Conservation (phyloP, 352 stramenopile genomes). For the Phytophthora melonis region DNA sequence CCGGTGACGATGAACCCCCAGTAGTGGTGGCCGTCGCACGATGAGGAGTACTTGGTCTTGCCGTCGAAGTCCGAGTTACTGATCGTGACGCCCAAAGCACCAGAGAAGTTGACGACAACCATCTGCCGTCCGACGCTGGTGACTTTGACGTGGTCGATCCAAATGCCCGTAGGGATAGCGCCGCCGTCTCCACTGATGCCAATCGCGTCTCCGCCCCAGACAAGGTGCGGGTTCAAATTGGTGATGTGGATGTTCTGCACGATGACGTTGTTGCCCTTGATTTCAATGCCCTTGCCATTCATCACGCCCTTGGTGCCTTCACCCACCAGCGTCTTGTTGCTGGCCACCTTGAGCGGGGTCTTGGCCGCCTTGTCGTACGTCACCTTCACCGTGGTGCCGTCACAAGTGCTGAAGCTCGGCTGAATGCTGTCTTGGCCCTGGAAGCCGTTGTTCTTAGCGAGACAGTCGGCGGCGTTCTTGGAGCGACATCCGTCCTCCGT, state of each 20-base stretch:
- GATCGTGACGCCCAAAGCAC: constrained; percentile 28
- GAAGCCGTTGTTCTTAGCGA: constrained; percentile 51
- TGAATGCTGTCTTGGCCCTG: constrained; percentile 48
- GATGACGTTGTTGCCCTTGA: constrained; percentile 44
- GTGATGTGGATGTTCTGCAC: constrained; percentile 53
- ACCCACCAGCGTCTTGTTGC: constrained; percentile 42
- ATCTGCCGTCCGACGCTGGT: constrained; percentile 37
- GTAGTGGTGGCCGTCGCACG: constrained; percentile 22
- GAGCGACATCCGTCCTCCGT: constrained; percentile 32
- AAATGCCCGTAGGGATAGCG: constrained; percentile 22
- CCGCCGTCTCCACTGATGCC: constrained; percentile 18
- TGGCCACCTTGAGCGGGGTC: constrained; percentile 20
- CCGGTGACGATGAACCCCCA: constrained; percentile 42
- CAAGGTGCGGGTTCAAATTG: constrained; percentile 42
- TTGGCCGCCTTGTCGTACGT: constrained; percentile 37
- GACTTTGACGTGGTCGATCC: constrained; percentile 46
- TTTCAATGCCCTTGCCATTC: constrained; percentile 39
- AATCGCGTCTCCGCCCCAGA: constrained; percentile 38
- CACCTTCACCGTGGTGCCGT: constrained; percentile 22
- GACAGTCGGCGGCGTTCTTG: constrained; percentile 2
- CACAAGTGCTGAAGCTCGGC: constrained; percentile 20
- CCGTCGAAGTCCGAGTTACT: constrained; percentile 18
- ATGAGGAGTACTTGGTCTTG: no score
- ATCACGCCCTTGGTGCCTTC: constrained; percentile 40
- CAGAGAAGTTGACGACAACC: constrained; percentile 25